phyloP scores from a whole-genome alignment of 1,284 basidiomycete genomes.

The Pyrrhoderma lamaoense region DNA sequence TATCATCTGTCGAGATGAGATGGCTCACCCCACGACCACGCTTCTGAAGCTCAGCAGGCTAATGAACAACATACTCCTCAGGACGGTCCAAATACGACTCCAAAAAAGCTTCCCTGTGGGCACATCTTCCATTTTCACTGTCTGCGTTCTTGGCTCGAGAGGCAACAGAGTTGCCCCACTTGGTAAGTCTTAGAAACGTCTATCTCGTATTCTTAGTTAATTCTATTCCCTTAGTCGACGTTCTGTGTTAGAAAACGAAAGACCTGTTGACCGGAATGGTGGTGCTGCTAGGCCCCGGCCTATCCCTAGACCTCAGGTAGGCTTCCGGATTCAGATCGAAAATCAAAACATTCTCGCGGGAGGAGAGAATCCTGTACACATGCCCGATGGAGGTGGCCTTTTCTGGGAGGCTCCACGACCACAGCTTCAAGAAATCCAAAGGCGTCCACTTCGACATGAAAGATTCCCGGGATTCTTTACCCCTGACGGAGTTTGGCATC shows the following conservation, averaged over 20 bases:
- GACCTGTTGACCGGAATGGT: conserved; percentile 16
- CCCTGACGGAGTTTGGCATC: conserved; percentile 16
- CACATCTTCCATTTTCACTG: conserved; percentile 99
- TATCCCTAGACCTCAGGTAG: conserved; percentile 2
- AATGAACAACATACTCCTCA: conserved; percentile 20
- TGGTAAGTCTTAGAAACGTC: conserved; percentile 53
- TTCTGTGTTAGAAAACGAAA: conserved; percentile 62
- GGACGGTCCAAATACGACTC: conserved; percentile 87
- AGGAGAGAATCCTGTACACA: conserved; percentile 16
- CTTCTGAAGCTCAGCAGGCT: conserved; percentile 22
- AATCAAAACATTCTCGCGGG: conserved; percentile 13
- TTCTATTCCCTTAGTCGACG: conserved; percentile 53
- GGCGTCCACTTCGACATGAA: neutral
- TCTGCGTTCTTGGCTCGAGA: conserved; percentile 93
- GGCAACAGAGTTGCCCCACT: conserved; percentile 93
- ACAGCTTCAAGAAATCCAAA: conserved; percentile 4
- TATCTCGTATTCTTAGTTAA: conserved; percentile 10
- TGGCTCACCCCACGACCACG: conserved; percentile 45
- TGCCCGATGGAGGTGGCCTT: conserved; percentile 15
- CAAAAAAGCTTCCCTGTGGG: conserved; percentile 93
- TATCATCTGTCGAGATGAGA: conserved; percentile 98
- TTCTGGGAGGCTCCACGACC: conserved; percentile 8
- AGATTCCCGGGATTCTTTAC: conserved; percentile 15
- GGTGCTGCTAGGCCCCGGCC: conserved; percentile 1
- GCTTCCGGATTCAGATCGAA: conserved; percentile 3